These are phyloP conservation scores for Jamesozyma jinghongensis DNA, from an alignment of 805 yeast genomes.

Conservation along the genomic window DNA sequence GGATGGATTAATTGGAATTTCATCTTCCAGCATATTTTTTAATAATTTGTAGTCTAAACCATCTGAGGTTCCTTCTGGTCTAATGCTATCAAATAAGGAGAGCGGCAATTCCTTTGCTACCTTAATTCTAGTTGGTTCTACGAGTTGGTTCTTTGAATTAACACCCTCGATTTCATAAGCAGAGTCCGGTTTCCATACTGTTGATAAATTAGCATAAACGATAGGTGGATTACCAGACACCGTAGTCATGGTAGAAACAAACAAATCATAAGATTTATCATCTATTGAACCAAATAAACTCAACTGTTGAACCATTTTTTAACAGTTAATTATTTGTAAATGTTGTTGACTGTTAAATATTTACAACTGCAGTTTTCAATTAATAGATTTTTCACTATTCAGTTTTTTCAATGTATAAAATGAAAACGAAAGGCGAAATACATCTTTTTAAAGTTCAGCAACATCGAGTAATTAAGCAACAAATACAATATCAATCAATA, in stretches of 20 bases:
- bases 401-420: background rate
- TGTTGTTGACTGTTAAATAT: background rate
- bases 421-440: background rate
- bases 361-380: too few relatives aligned
- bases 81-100: constrained; percentile 1
- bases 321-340: background rate
- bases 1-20: constrained; percentile 11
- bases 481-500: background rate
- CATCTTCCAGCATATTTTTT: constrained; percentile 9
- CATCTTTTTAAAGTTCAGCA: background rate
- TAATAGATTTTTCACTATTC: too few relatives aligned
- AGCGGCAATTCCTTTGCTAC: constrained; percentile 21
- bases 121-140: constrained; percentile 26
- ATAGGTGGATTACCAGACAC: constrained; percentile 26
- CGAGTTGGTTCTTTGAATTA: constrained; percentile 25
- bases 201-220: constrained; percentile 19
- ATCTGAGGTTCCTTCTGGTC: background rate
- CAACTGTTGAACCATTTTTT: constrained; percentile 27
- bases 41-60: constrained; percentile 14
- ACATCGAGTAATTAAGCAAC: background rate
- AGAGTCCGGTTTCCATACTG: constrained; percentile 26
- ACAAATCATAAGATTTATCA: constrained; percentile 23
- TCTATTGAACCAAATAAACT: constrained; percentile 23
- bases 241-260: constrained; percentile 23
- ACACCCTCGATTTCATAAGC: constrained; percentile 18